These are phyloP conservation scores for Pythium myriotylum DNA, from an alignment of 352 stramenopile genomes.

Conservation along the genomic window DNA sequence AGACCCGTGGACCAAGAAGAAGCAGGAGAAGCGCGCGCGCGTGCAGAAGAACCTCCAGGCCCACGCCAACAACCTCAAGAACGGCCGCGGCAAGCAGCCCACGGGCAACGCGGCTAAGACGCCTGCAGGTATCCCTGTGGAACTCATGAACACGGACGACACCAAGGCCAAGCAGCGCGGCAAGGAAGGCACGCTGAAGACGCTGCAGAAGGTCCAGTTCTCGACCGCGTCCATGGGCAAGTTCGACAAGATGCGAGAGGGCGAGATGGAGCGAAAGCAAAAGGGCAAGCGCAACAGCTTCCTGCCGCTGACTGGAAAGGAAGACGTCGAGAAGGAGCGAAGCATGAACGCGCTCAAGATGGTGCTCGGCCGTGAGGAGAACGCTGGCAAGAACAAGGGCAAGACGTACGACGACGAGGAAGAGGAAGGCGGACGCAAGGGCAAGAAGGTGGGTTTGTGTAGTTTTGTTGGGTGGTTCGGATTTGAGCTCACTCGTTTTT, in stretches of 20 bases:
- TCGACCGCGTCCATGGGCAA: slow-evolving; percentile 94
- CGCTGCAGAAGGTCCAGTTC: slow-evolving; percentile 91
- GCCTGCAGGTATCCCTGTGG: slow-evolving; percentile 88
- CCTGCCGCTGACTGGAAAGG: slow-evolving; percentile 66
- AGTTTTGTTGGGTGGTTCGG: no score
- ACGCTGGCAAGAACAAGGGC: slow-evolving; percentile 75
- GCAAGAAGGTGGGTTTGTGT: slow-evolving; percentile 51
- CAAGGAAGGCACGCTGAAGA: slow-evolving; percentile 88
- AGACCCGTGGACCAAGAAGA: slow-evolving; percentile 94
- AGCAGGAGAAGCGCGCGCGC: slow-evolving; percentile 91
- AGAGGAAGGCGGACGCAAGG: slow-evolving; percentile 45
- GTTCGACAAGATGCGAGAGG: slow-evolving; percentile 94
- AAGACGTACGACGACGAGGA: slow-evolving; percentile 58
- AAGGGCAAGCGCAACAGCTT: slow-evolving; percentile 87
- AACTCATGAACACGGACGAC: slow-evolving; percentile 82
- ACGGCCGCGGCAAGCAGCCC: slow-evolving; percentile 65
- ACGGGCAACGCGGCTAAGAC: slow-evolving; percentile 42
- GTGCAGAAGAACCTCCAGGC: slow-evolving; percentile 93
- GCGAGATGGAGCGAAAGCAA: slow-evolving; percentile 90
- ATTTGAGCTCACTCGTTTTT: no score
- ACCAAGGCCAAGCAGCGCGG: slow-evolving; percentile 83
- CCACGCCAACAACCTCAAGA: slow-evolving; percentile 78
- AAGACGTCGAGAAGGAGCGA: slow-evolving; percentile 80
- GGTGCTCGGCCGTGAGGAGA: slow-evolving; percentile 77
- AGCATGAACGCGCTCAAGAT: slow-evolving; percentile 79